Percentiles rank a stretch among this genome's conserved stretches.
Evolutionary conservation across 2,329 filamentous ascomycete genomes (phyloP).

Genomic region (Stagonosporopsis vannaccii): DNA sequence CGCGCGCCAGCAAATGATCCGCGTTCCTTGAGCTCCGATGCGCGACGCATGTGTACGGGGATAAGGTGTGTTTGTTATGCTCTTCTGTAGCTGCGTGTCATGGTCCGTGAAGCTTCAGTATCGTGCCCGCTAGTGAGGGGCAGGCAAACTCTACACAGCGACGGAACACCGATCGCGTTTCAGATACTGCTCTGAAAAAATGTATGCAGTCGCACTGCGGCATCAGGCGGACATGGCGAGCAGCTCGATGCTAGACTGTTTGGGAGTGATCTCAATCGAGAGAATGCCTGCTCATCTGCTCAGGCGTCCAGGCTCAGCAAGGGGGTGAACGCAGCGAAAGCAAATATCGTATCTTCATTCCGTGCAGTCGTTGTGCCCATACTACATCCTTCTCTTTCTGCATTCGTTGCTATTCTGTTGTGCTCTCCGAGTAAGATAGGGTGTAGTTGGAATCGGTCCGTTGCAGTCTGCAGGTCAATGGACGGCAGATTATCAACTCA

Average conservation of each 20-base stretch:
- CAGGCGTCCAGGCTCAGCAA: neutral
- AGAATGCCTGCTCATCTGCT: too few relatives aligned
- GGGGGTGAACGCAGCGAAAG: neutral
- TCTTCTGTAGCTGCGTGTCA: neutral
- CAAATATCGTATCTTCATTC: neutral
- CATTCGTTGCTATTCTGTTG: neutral
- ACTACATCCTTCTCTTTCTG: neutral
- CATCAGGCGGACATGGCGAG: neutral
- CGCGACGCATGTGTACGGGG: neutral
- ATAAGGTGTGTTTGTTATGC: neutral
- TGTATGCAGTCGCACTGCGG: neutral
- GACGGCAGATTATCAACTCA: neutral
- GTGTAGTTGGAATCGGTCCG: neutral
- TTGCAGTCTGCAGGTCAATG: neutral
- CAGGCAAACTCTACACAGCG: conserved; percentile 4
- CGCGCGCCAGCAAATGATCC: neutral
- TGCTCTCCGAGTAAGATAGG: neutral
- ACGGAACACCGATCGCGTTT: conserved; percentile 12
- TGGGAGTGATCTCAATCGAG: neutral
- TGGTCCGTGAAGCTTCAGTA: conserved; percentile 2
- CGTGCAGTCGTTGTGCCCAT: neutral
- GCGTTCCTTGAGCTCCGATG: neutral
- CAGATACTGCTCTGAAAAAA: neutral
- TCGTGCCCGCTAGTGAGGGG: conserved; percentile 9
- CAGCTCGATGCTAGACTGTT: neutral